Conservation (phyloP, 176 grass and related monocot species). For the Paspalum vaginatum region DNA sequence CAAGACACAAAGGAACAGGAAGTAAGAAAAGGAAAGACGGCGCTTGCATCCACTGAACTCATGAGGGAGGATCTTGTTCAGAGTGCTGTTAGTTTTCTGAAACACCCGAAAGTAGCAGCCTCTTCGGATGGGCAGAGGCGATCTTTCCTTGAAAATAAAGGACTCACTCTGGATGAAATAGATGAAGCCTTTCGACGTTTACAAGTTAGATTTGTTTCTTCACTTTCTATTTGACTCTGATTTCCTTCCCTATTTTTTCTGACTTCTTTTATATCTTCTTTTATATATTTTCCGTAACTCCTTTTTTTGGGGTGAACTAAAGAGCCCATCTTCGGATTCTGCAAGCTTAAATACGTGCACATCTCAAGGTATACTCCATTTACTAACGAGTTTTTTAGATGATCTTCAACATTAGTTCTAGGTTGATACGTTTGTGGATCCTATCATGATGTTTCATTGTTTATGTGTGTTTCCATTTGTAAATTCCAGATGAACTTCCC, state of each 20-base stretch:
- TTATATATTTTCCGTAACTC: background rate
- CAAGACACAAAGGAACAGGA: slow-evolving; percentile 13
- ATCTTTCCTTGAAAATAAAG: slow-evolving; percentile 74
- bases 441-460: slow-evolving; percentile 14
- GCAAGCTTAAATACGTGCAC: background rate
- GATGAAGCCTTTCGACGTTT: slow-evolving; percentile 63
- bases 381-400: slow-evolving; percentile 2
- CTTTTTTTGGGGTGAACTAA: background rate
- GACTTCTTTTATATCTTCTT: background rate
- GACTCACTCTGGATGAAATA: slow-evolving; percentile 63
- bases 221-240: background rate
- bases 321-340: slow-evolving; percentile 37
- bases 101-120: slow-evolving; percentile 58
- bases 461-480: slow-evolving; percentile 5
- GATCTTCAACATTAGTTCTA: background rate
- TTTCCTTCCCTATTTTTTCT: slow-evolving; percentile 7
- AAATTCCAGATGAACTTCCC: background rate
- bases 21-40: background rate
- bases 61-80: slow-evolving; percentile 70
- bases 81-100: slow-evolving; percentile 66
- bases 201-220: slow-evolving; percentile 32
- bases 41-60: slow-evolving; percentile 25
- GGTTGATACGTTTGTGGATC: background rate
- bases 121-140: slow-evolving; percentile 56
- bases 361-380: slow-evolving; percentile 42